Base-by-base conservation (phyloP, 139 green algal species). In the Chlamydomonas sphaeroides region DNA sequence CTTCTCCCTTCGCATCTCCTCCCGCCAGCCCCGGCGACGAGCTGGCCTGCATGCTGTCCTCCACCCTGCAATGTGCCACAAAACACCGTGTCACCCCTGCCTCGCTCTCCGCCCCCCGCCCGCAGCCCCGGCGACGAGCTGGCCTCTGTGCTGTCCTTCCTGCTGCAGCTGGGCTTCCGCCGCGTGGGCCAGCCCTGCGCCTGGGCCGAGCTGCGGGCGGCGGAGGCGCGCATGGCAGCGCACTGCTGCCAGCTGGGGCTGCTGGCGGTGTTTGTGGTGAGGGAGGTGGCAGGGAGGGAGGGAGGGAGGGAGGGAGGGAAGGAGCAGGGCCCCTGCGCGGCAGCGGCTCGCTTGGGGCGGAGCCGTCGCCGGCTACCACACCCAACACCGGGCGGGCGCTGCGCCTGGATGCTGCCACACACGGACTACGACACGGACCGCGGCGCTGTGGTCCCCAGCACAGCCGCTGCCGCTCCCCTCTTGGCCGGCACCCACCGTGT, bases 31-130 rank as follows among this genome's bases (percentile, higher is more conserved):
- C 49, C 36, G 18, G 35, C 28, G 72, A 70, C 32, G 39, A 91
- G 65, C 84, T 95, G 68, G 65, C 89, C 4, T 80, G 79, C 42
- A 86, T 91, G 32, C 80, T 96, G 39, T 92, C 87, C 83, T 97
- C 98, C 86, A 72, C 98, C 78, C 92, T 98, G 72, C 93, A 98
- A n/a, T n/a, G n/a, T n/a, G n/a, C n/a, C n/a, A n/a, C n/a, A n/a
- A n/a, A n/a, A n/a, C n/a, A n/a, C n/a, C n/a, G n/a, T n/a, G n/a
- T n/a, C n/a, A n/a, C n/a, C n/a, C n/a, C n/a, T n/a, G n/a, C n/a
- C n/a, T n/a, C n/a, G n/a, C n/a, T n/a, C n/a, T n/a, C 30, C 33
- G 25, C 41, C 45, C 53, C 35, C 23, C 42, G 39, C 28, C 11
- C 42, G 4, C 57, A 68, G 66, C 30, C 78, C 49, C 36, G 18